A percentile compares a stretch with the other conserved stretches of the same genome.
Evolutionary conservation across 441 rosid species (phyloP).

Genomic region (Metrosideros polymorpha): DNA sequence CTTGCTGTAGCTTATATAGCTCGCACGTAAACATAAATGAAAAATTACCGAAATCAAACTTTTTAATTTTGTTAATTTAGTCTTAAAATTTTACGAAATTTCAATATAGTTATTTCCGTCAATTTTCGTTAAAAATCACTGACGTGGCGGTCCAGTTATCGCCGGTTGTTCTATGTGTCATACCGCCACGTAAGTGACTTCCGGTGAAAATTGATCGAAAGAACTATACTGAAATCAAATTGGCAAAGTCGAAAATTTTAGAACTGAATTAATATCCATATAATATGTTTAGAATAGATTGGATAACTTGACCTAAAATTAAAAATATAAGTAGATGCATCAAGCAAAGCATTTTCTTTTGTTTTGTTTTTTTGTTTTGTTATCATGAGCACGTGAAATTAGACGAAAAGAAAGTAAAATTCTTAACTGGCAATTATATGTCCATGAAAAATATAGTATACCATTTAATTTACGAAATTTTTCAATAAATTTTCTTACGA

Average conservation of each 20-base stretch:
- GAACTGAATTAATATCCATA: too few species aligned
- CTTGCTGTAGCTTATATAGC: neutral
- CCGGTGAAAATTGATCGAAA: rapidly evolving
- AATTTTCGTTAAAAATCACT: rapidly evolving
- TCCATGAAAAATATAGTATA: neutral
- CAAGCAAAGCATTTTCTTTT: neutral
- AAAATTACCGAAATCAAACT: too few species aligned
- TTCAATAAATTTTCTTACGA: neutral
- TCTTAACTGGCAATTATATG: neutral
- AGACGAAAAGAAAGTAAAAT: neutral
- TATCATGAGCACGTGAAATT: neutral
- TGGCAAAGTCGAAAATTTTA: too few species aligned
- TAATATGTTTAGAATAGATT: neutral
- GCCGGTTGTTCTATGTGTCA: neutral
- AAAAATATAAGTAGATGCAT: neutral
- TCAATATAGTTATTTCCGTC: rapidly evolving
- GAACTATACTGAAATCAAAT: neutral
- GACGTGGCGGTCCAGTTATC: rapidly evolving
- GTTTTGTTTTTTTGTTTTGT: neutral
- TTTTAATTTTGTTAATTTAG: neutral
- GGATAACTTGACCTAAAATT: neutral
- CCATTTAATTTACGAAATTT: neutral
- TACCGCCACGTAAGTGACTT: rapidly evolving
- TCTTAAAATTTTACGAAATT: too few species aligned
- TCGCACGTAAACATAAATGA: neutral